Percentiles rank a stretch among this genome's conserved stretches.
These are phyloP conservation scores for Lecanicillium sp. DNA, from an alignment of 2,329 filamentous ascomycete species.

Conservation along the genomic window DNA sequence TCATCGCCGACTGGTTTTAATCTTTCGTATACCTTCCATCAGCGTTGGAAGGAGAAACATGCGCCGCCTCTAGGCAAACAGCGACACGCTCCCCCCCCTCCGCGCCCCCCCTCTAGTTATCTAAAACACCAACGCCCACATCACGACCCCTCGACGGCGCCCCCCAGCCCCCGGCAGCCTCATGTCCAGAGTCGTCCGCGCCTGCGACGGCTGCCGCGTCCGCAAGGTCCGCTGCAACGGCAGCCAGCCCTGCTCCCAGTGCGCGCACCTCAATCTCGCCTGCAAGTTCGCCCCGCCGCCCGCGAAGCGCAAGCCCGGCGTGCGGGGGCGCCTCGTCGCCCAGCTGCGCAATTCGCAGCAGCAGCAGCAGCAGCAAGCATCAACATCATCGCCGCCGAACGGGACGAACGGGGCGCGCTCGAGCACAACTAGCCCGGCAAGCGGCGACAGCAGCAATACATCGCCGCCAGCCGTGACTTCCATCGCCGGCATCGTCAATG, in stretches of 20 bases:
- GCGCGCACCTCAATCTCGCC: constrained; percentile 28
- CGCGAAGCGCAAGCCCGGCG: constrained; percentile 28
- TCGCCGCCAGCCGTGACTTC: constrained; percentile 20
- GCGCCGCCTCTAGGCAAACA: too few relatives aligned
- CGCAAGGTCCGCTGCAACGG: constrained; percentile 34
- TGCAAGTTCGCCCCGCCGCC: constrained; percentile 29
- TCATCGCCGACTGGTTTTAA: too few relatives aligned
- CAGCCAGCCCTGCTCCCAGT: constrained; percentile 29
- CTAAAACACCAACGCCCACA: too few relatives aligned
- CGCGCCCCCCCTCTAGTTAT: too few relatives aligned
- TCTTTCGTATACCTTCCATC: too few relatives aligned
- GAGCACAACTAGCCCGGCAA: neutral
- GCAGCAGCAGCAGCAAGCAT: constrained; percentile 1
- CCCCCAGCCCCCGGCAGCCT: neutral
- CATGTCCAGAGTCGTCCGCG: constrained; percentile 18
- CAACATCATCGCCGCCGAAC: neutral
- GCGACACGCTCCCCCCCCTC: too few relatives aligned
- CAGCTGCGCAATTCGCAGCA: constrained; percentile 24
- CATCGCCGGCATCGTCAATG: constrained; percentile 23
- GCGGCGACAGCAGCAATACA: constrained; percentile 8
- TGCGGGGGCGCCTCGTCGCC: constrained; percentile 30
- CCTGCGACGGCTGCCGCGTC: constrained; percentile 33
- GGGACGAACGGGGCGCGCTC: neutral
- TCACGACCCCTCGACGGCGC: too few relatives aligned
- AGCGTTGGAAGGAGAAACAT: too few relatives aligned